Evolutionary conservation across 768 basidiomycete species (phyloP), one percentile per base, ranked within the genome.

Genomic region (Nidularia pulvinata): DNA sequence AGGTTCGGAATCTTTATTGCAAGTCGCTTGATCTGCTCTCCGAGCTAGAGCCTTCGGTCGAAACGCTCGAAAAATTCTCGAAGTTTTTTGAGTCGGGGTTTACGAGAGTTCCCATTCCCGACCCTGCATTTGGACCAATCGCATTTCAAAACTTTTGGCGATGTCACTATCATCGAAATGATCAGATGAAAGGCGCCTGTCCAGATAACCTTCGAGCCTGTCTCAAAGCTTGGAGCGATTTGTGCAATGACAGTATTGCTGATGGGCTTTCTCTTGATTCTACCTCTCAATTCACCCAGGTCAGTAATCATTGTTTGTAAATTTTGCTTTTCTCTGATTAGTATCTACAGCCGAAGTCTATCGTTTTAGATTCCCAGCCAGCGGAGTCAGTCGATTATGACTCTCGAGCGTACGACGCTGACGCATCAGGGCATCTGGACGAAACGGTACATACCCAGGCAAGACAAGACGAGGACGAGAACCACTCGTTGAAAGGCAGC

Each of bases 141-240:
- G 75, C 79, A 1, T 88, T 88, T 55, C 72, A 75, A 57, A 67
- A 63, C 2, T 88, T 83, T 61, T 88, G 86, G 86, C 72, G 72
- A n/a, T 65, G 66, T 37, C 81, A 81, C 3, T 86, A 82, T 59
- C 76, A 81, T 34, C 67, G 66, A n/a, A 68, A 61, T 35, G 63
- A 64, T 30, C 67, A 76, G 33, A 72, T 78, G 32, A 64, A 61
- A 48, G 39, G 57, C 0, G 53, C 61, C 14, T 78, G 80, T 53
- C 82, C 85, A 0, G 59, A 65, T 5, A 68, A 65, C 16, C 68
- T 84, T 55, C 75, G 72, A 48, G 67, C 67, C 9, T 78, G 75
- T 43, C 64, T 87, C 37, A 68, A 68, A 52, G 78, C 74, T 25
- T 78, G 78, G 56, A 69, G 70, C 48, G 76, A 77, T 48, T 74